Conservation (phyloP, 2,329 filamentous ascomycete genomes). For the Cladorrhinum sp. region DNA sequence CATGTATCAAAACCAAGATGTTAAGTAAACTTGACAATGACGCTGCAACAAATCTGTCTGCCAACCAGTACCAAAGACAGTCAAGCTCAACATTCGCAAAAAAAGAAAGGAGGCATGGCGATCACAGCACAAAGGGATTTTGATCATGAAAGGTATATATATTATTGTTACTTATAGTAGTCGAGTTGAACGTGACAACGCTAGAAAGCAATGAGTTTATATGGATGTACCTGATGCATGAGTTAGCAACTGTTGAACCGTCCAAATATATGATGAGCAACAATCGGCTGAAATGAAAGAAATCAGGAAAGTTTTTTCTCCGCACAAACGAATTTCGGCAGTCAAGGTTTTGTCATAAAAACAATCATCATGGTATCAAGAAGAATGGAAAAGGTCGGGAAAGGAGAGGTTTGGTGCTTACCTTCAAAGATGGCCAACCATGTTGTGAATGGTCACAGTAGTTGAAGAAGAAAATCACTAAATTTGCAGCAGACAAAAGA, state of each 20-base stretch:
- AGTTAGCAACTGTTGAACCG: background rate
- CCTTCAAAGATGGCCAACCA: background rate
- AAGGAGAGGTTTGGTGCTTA: slow-evolving; percentile 3
- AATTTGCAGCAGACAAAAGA: too few species aligned
- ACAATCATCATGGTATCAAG: slow-evolving; percentile 23
- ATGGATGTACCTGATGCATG: background rate
- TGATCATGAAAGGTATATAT: too few species aligned
- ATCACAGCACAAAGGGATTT: too few species aligned
- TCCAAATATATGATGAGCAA: background rate
- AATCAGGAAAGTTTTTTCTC: slow-evolving; percentile 22
- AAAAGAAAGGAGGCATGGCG: too few species aligned
- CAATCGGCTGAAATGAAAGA: background rate
- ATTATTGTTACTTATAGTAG: too few species aligned
- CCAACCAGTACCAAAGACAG: too few species aligned
- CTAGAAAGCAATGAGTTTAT: too few species aligned
- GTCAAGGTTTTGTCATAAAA: slow-evolving; percentile 31
- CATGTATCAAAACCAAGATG: too few species aligned
- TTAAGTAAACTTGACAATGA: too few species aligned
- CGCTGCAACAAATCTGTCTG: too few species aligned
- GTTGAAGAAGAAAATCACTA: background rate
- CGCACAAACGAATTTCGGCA: slow-evolving; percentile 26
- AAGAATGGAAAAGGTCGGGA: background rate
- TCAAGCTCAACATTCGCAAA: too few species aligned
- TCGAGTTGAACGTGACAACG: too few species aligned
- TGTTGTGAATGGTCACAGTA: background rate